Percentiles rank a stretch among this genome's conserved stretches.
Evolutionary conservation across 2,329 filamentous ascomycete species (phyloP).

Genomic region (Sclerotinia nivalis): DNA sequence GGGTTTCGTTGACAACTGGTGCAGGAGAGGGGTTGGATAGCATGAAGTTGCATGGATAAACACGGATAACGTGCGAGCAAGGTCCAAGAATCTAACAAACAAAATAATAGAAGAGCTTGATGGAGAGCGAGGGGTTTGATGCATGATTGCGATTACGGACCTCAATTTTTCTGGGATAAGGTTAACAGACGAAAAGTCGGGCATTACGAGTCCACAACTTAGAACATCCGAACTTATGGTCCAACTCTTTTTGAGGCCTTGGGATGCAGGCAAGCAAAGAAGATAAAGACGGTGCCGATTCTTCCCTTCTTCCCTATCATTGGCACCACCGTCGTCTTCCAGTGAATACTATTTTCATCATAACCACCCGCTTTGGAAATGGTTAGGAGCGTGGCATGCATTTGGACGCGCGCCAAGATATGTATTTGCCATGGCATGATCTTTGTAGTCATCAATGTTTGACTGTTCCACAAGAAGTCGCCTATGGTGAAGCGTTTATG

Average conservation of each 20-base stretch:
- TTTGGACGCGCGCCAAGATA: constrained; percentile 1
- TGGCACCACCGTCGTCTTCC: not conserved
- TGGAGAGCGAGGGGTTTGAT: not conserved
- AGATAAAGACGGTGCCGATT: constrained; percentile 2
- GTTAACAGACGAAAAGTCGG: not conserved
- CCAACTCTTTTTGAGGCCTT: not conserved
- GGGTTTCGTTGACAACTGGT: not conserved
- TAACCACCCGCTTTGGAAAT: not conserved
- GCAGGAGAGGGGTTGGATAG: not conserved
- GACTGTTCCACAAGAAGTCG: not conserved
- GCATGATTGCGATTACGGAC: constrained; percentile 22
- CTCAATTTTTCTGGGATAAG: not conserved
- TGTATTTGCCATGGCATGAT: constrained; percentile 5
- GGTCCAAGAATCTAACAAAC: not conserved
- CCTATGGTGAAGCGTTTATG: constrained; percentile 12
- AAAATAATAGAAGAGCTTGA: not conserved
- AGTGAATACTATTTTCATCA: not conserved
- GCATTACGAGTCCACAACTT: constrained; percentile 1
- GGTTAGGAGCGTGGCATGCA: constrained; percentile 17
- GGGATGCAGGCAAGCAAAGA: not conserved
- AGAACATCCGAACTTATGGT: not conserved
- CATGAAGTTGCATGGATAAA: constrained; percentile 1
- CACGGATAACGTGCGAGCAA: not conserved
- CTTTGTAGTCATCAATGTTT: constrained; percentile 7
- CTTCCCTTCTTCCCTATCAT: constrained; percentile 8